Evolutionary conservation across 2,329 filamentous ascomycete species (phyloP), one percentile per base, ranked within the genome.

Genomic region (Aschersonia sp.): DNA sequence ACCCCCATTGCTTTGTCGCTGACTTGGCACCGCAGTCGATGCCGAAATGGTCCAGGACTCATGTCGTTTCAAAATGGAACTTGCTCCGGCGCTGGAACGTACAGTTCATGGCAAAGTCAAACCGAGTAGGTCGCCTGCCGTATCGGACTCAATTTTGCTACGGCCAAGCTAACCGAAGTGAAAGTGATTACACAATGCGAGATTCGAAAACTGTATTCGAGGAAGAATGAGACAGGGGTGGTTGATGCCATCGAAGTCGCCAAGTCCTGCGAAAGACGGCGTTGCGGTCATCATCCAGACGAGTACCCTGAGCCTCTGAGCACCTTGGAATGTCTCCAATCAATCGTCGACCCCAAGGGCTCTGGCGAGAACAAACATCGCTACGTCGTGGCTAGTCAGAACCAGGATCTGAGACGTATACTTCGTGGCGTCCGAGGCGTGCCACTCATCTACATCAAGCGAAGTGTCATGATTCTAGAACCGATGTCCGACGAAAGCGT

Each of bases 101-200:
- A 92, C 87, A n/a, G 71, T 95, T 4, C 87, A 94, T 60, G 89
- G 87, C 51, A 78, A 87, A 62, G 81, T 88, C 56, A 94, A 92
- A 67, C 83, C 86, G 45, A 83, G 80, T 86, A 70, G 48, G 78
- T 70, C 22, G 22, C 22, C 22, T 22, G 22, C 22, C 22, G 22
- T 22, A 22, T 22, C 22, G 22, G 22, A 22, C 22, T 22, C 22
- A 3, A 22, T 22, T 22, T 2, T 22, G 2, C 22, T 22, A 22
- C 22, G 22, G 32, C 31, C 30, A 42, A n/a, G 39, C 58, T 63
- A 39, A 66, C 53, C 6, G 12, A 1, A 4, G 29, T 30, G 50
- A 29, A 6, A 82, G 78, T 88, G 78, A 85, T 89, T 53, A 87
- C 84, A 22, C 83, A 87, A 67, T 88, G 85, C 67, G 83, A 78